Percentiles rank a stretch among this genome's conserved stretches.
Conservation (phyloP, 1,284 basidiomycete species). For the Cutaneotrichosporon sp. region DNA sequence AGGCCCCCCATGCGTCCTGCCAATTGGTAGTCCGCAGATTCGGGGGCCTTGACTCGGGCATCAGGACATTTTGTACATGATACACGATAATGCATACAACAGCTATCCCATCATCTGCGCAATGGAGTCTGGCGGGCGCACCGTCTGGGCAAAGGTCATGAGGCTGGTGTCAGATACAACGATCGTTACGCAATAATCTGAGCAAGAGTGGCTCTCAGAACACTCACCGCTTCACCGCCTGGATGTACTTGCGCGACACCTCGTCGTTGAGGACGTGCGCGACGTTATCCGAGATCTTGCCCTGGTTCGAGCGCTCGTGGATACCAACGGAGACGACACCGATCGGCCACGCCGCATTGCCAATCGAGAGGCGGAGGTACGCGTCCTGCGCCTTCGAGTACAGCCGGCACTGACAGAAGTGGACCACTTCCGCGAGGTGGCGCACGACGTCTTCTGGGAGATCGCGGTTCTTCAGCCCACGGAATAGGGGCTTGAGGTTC, state of each 20-base stretch:
- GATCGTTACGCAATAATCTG: too few species aligned
- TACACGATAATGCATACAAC: conserved; percentile 17
- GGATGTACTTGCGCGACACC: conserved; percentile 98
- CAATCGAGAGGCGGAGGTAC: conserved; percentile 93
- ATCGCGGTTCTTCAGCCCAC: conserved; percentile 75
- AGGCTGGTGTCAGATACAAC: conserved; percentile 58
- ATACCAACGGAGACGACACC: conserved; percentile 99
- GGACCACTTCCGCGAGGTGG: conserved; percentile 91
- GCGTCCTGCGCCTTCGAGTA: conserved; percentile 96
- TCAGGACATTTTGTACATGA: conserved; percentile 39
- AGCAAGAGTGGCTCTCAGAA: too few species aligned
- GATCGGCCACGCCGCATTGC: conserved; percentile 99
- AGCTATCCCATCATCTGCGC: conserved; percentile 83
- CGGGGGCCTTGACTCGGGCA: conserved; percentile 47
- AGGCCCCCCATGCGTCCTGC: conserved; percentile 28
- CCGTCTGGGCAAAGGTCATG: conserved; percentile 91
- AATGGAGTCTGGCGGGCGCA: conserved; percentile 85
- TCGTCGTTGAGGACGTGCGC: conserved; percentile 99
- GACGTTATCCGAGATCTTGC: conserved; percentile 96
- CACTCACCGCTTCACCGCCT: conserved; percentile 86
- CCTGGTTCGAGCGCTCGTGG: conserved; percentile 93
- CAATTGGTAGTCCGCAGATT: conserved; percentile 34
- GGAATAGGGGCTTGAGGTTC: conserved; percentile 96
- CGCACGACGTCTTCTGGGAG: conserved; percentile 82
- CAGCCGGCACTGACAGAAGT: conserved; percentile 91